Base-by-base conservation (phyloP, 768 basidiomycete species). In the Panus rudis region DNA sequence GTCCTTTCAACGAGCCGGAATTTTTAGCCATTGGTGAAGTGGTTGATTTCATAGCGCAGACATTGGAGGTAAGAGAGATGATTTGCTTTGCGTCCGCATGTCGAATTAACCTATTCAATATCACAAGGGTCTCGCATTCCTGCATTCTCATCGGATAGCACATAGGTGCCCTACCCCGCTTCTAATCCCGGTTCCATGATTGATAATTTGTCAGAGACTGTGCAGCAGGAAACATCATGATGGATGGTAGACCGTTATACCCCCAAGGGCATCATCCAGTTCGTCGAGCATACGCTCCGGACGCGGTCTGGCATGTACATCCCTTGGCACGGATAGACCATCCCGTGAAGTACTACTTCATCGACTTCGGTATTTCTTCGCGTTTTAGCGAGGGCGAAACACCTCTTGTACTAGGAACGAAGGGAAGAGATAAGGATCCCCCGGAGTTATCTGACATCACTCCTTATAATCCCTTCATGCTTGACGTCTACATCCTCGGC, bases 161-260 rank as follows among this genome's bases (percentile, higher is more conserved):
- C 53, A 54, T 46, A 40, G 51, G 53, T 54, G 45, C 37, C 40
- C 24, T 21, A 10, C 23, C 8, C 13, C 6, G 14, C 21, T 17
- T 48, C 67, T 30, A 30, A 30, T 10, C 16, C 16, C 28, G 16
- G 24, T 26, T 24, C 10, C 32, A 66, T 66, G 62, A 64, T 0
- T 38, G 67, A 0, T 49, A 53, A 38, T 67, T 65, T 42, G 60
- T 69, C 32, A 52, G 45, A 10, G 51, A 54, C 31, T 45, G 46
- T 23, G 25, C 21, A 22, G 2, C 2, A 8, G 22, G 24, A 4
- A 53, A 54, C 19, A 47, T 54, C 33, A 52, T 53, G 48, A 41
- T 49, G 48, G 39, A 55, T 22, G 20, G 49, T 4, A 13, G 12
- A 10, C 33, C 47, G 2, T 8, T 57, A 19, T 59, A 52, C 34